These are phyloP conservation scores for Eutypella sp. DNA, from an alignment of 2,329 filamentous ascomycete species.

Conservation along the genomic window DNA sequence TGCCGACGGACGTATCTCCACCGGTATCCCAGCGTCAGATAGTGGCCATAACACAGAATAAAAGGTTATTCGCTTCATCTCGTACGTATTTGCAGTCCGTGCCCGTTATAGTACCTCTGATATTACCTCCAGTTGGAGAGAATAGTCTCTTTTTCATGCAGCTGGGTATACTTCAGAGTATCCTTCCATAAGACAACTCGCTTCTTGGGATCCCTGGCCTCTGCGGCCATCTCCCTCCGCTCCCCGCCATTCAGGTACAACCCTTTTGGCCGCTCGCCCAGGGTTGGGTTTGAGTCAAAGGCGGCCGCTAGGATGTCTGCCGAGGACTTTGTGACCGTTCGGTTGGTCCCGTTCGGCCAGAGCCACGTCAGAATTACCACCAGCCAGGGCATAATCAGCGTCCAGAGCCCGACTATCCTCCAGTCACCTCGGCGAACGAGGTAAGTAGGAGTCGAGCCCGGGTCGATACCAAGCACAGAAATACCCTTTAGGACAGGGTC, in stretches of 20 bases:
- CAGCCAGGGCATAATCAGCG: not conserved
- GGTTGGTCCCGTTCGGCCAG: constrained; percentile 1
- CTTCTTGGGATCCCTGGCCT: constrained; percentile 3
- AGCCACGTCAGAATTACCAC: not conserved
- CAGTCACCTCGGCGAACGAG: not conserved
- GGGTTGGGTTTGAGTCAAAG: not conserved
- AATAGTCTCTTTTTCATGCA: not conserved
- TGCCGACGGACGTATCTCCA: no score
- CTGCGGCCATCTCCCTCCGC: not conserved
- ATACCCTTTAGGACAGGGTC: not conserved
- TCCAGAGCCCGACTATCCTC: not conserved
- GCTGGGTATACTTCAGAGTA: constrained; percentile 2
- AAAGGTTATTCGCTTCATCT: no score
- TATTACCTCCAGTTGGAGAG: constrained; percentile 3
- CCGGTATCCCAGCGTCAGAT: no score
- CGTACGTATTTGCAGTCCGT: no score
- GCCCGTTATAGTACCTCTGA: no score
- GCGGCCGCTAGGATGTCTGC: not conserved
- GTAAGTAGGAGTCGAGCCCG: not conserved
- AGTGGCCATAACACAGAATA: no score
- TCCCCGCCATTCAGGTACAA: constrained; percentile 2
- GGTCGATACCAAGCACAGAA: not conserved
- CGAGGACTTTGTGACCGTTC: constrained; percentile 1
- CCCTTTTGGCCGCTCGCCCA: no score
- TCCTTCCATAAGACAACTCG: constrained; percentile 2